Evolutionary conservation across 2,329 filamentous ascomycete species (phyloP).

Genomic region (Daldinia sp.): DNA sequence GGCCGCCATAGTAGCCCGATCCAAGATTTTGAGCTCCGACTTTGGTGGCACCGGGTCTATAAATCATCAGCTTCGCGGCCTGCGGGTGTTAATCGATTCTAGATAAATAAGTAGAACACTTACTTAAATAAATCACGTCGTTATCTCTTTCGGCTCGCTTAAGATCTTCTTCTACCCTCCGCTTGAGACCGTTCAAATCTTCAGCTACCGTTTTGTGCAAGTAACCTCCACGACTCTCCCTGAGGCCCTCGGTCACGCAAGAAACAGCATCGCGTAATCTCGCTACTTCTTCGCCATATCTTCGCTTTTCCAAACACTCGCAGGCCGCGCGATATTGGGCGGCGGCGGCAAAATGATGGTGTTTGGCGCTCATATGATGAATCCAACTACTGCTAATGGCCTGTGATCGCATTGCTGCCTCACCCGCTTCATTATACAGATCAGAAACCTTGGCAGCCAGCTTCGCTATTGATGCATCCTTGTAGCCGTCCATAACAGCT

Average conservation of each 20-base stretch:
- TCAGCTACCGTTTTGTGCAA: conserved; percentile 82
- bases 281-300: conserved; percentile 94
- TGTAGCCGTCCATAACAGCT: conserved; percentile 91
- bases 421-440: conserved; percentile 83
- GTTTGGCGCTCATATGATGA: conserved; percentile 95
- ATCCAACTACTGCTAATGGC: conserved; percentile 95
- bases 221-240: conserved; percentile 76
- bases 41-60: conserved; percentile 82
- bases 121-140: conserved; percentile 89
- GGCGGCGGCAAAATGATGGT: conserved; percentile 95
- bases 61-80: conserved; percentile 44
- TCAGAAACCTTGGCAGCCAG: conserved; percentile 90
- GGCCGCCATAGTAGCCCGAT: conserved; percentile 88
- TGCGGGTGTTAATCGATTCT: neutral
- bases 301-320: conserved; percentile 90
- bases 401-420: conserved; percentile 87
- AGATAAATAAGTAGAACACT: conserved; percentile 40
- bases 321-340: conserved; percentile 92
- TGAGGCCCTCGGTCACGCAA: conserved; percentile 86
- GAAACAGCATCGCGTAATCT: conserved; percentile 81
- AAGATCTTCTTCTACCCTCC: conserved; percentile 82
- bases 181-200: conserved; percentile 85
- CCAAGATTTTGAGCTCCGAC: conserved; percentile 83
- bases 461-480: conserved; percentile 90
- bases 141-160: conserved; percentile 96